A percentile compares a stretch with the other conserved stretches of the same genome.
Conservation (phyloP, 352 stramenopile species). For the Labyrinthula sp. region DNA sequence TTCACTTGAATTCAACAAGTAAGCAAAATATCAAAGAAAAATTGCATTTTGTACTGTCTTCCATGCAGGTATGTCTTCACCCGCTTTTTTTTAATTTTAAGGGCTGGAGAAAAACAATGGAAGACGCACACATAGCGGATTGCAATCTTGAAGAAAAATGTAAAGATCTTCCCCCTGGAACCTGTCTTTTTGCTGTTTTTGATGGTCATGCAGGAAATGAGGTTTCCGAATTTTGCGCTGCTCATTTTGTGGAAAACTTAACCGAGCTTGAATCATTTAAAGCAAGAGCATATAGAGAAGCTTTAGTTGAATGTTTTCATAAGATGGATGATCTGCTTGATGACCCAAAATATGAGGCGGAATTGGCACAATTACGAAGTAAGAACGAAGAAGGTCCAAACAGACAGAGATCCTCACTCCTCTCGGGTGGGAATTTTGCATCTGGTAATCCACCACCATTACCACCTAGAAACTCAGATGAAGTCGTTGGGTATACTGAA, state of each 20-base stretch:
- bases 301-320: slow-evolving; percentile 32
- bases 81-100: slow-evolving; percentile 10
- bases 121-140: slow-evolving; percentile 35
- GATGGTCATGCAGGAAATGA: slow-evolving; percentile 34
- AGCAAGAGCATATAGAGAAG: slow-evolving; percentile 30
- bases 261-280: slow-evolving; percentile 30
- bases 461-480: too few species aligned
- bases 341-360: not conserved
- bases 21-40: slow-evolving; percentile 12
- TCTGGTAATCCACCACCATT: too few species aligned
- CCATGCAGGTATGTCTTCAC: slow-evolving; percentile 25
- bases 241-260: slow-evolving; percentile 33
- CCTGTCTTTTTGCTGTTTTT: slow-evolving; percentile 33
- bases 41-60: slow-evolving; percentile 15
- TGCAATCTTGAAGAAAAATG: too few species aligned
- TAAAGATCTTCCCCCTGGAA: slow-evolving; percentile 7
- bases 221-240: slow-evolving; percentile 32
- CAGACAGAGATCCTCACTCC: too few species aligned
- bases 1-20: too few species aligned
- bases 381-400: too few species aligned
- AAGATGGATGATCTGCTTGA: slow-evolving; percentile 35
- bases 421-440: too few species aligned
- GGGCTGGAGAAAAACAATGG: slow-evolving; percentile 36
- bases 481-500: too few species aligned
- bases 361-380: slow-evolving; percentile 16